Evolutionary conservation across 2,329 filamentous ascomycete species (phyloP).

Genomic region (Graphiopsis chlorocephala): DNA sequence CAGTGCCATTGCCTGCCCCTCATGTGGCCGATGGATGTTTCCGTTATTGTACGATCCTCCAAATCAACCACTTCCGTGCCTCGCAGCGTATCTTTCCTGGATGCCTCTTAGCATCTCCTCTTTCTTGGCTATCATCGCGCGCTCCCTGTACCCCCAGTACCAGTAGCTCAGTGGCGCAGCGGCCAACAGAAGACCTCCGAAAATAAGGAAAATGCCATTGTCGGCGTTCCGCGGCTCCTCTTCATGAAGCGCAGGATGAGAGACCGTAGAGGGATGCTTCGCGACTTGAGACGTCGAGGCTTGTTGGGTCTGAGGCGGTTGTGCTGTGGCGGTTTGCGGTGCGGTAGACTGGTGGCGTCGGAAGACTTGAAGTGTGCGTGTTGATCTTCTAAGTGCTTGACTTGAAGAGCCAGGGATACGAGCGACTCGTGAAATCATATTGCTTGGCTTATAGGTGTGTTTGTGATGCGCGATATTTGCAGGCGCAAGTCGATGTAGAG

Average conservation of each 20-base stretch:
- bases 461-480: not conserved
- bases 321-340: not conserved
- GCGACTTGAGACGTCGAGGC: not conserved
- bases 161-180: slow-evolving; percentile 13
- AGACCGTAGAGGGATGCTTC: slow-evolving; percentile 10
- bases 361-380: not conserved
- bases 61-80: slow-evolving; percentile 1
- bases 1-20: not conserved
- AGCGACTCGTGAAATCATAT: not conserved
- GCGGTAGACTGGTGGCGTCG: slow-evolving; percentile 12
- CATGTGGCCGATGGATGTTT: not conserved
- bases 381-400: not conserved
- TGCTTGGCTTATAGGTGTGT: not conserved
- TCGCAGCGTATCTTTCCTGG: slow-evolving; percentile 14
- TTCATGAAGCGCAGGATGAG: slow-evolving; percentile 6
- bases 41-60: not conserved
- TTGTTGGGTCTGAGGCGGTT: not conserved
- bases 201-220: slow-evolving; percentile 4
- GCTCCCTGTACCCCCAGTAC: slow-evolving; percentile 16
- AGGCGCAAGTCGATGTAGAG: not conserved
- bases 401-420: not conserved
- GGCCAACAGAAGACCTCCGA: slow-evolving; percentile 2
- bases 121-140: slow-evolving; percentile 12
- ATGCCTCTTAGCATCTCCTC: slow-evolving; percentile 14
- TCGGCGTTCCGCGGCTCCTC: not conserved